Conservation (phyloP, 345 rosid species). For the Mercurialis annua region DNA sequence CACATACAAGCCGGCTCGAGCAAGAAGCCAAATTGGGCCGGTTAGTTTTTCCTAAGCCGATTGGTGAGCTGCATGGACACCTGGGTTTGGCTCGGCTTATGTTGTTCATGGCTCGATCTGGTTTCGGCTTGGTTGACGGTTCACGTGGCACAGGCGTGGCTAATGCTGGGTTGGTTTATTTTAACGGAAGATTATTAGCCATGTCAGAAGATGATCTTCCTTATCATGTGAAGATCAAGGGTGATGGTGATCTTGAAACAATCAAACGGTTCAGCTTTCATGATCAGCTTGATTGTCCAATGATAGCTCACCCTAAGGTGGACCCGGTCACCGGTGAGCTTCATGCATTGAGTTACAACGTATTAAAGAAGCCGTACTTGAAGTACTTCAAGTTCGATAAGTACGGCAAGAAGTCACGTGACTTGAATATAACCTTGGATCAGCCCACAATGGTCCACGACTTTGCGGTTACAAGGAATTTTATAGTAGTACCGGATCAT, state of each 20-base stretch:
- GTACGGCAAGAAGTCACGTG: conserved; percentile 49
- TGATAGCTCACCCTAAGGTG: conserved; percentile 79
- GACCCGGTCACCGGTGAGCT: conserved; percentile 60
- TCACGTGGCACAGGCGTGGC: conserved; percentile 65
- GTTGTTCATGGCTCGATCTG: conserved; percentile 51
- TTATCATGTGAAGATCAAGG: conserved; percentile 49
- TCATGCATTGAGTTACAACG: conserved; percentile 58
- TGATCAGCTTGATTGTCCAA: conserved; percentile 46
- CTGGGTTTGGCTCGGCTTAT: conserved; percentile 58
- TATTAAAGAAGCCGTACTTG: conserved; percentile 48
- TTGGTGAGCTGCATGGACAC: conserved; percentile 80
- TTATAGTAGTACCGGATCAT: conserved; percentile 62
- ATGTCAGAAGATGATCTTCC: conserved; percentile 87
- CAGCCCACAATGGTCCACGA: conserved; percentile 73
- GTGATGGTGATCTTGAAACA: conserved; percentile 52
- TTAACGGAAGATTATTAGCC: conserved; percentile 62
- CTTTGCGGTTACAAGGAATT: conserved; percentile 56
- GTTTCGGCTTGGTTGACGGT: conserved; percentile 49
- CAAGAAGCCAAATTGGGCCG: conserved; percentile 57
- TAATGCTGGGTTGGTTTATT: conserved; percentile 63
- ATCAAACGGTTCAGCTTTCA: conserved; percentile 54
- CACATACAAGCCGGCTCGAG: conserved; percentile 53
- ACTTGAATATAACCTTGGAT: conserved; percentile 38
- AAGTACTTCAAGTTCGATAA: conserved; percentile 50
- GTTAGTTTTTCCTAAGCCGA: conserved; percentile 63